A percentile compares a stretch with the other conserved stretches of the same genome.
Conservation (phyloP, 768 basidiomycete genomes). For the Sutorius australiensis region DNA sequence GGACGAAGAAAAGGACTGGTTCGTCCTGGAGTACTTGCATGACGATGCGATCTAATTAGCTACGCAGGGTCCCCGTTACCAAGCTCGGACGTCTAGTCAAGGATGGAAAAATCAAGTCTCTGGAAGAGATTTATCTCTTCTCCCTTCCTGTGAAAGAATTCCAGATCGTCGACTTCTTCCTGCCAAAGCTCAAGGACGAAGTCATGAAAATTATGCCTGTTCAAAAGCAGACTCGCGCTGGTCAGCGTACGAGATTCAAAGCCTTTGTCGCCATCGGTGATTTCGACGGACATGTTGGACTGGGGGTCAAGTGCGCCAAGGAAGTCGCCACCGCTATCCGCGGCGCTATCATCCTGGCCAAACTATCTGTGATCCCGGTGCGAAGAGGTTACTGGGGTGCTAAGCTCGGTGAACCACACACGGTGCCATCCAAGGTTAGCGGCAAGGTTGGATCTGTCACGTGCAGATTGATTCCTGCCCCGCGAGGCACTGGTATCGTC, state of each 20-base stretch:
- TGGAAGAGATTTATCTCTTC: constrained; percentile 99
- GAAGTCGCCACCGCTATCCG: constrained; percentile 99
- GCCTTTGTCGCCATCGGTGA: constrained; percentile 99
- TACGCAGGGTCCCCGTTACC: constrained; percentile 87
- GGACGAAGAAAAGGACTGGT: constrained; percentile 99
- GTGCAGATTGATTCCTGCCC: constrained; percentile 98
- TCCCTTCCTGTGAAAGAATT: constrained; percentile 99
- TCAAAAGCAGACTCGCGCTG: constrained; percentile 99
- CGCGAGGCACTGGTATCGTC: constrained; percentile 98
- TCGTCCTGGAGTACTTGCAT: constrained; percentile 26
- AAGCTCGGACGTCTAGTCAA: constrained; percentile 99
- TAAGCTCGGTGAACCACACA: constrained; percentile 98
- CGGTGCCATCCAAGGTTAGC: constrained; percentile 96
- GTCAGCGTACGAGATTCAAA: constrained; percentile 99
- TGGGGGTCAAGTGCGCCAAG: constrained; percentile 99
- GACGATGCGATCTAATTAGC: constrained; percentile 5
- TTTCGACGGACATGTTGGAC: constrained; percentile 96
- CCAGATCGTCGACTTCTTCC: constrained; percentile 99
- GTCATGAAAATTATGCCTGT: constrained; percentile 99
- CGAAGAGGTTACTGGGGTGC: constrained; percentile 99
- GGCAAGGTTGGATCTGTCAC: constrained; percentile 99
- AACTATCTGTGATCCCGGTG: constrained; percentile 96
- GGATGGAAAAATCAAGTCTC: constrained; percentile 99
- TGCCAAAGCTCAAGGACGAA: constrained; percentile 98
- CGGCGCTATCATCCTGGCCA: constrained; percentile 98